A percentile compares a stretch with the other conserved stretches of the same genome.
phyloP scores from a whole-genome alignment of 257 asterid genomes.

The Solanum dulcamara region DNA sequence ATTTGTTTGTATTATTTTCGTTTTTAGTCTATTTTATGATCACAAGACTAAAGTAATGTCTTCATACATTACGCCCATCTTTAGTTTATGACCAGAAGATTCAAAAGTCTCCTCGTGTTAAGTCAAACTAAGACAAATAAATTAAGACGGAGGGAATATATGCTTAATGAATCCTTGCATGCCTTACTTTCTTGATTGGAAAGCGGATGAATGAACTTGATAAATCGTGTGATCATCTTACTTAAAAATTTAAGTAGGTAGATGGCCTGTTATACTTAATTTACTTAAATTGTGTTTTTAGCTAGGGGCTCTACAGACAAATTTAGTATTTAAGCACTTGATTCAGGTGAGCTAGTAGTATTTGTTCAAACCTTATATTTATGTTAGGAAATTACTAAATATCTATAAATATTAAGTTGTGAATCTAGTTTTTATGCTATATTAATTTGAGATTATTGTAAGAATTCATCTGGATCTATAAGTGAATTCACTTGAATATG shows the following conservation, averaged over 20 bases:
- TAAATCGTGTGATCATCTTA: neutral
- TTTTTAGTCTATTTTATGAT: neutral
- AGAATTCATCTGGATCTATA: too few relatives aligned
- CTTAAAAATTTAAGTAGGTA: neutral
- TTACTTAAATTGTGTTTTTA: neutral
- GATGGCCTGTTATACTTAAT: accelerated
- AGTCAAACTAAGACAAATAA: neutral
- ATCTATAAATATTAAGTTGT: neutral
- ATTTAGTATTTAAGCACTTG: too few relatives aligned
- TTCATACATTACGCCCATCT: neutral
- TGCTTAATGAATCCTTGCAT: neutral
- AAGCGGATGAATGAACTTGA: neutral
- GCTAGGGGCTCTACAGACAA: too few relatives aligned
- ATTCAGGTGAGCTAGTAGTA: too few relatives aligned
- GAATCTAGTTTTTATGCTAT: neutral
- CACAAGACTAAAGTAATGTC: neutral
- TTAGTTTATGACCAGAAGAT: neutral
- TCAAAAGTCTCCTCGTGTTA: neutral
- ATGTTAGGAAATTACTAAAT: too few relatives aligned
- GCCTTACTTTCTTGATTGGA: too few relatives aligned
- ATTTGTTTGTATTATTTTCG: neutral
- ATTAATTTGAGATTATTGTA: neutral
- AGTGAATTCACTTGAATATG: neutral
- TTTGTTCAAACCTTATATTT: too few relatives aligned
- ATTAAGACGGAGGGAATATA: neutral